These are phyloP conservation scores for Solanum rostratum DNA, from an alignment of 257 asterid genomes.

Conservation along the genomic window DNA sequence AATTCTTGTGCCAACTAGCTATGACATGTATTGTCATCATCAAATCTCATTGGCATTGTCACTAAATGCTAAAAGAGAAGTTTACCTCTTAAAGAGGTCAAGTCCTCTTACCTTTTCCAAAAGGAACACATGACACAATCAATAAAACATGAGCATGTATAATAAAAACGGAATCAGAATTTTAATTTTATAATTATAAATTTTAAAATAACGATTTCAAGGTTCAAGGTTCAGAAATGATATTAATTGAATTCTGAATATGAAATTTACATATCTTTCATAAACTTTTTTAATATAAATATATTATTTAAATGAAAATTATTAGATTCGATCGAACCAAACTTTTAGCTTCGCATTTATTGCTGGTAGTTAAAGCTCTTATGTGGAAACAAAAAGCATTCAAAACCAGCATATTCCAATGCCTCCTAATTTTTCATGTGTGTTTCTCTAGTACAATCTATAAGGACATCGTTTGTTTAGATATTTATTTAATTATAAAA, in stretches of 20 bases:
- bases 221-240: no score
- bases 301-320: neutral
- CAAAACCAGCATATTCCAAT: neutral
- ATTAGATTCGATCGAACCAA: fast-evolving
- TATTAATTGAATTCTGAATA: neutral
- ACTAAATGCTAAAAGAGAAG: neutral
- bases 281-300: neutral
- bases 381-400: neutral
- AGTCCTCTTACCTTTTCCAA: neutral
- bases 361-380: neutral
- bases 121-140: neutral
- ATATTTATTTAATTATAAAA: neutral
- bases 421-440: neutral
- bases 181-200: neutral
- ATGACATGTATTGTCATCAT: neutral
- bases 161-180: fast-evolving
- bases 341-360: neutral
- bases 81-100: neutral
- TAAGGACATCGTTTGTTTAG: neutral
- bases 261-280: neutral
- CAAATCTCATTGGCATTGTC: neutral
- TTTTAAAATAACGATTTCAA: neutral
- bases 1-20: neutral
- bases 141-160: neutral
- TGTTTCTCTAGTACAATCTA: neutral